Conservation (phyloP, 306 rosid genomes). For the Crataegus laevigata region DNA sequence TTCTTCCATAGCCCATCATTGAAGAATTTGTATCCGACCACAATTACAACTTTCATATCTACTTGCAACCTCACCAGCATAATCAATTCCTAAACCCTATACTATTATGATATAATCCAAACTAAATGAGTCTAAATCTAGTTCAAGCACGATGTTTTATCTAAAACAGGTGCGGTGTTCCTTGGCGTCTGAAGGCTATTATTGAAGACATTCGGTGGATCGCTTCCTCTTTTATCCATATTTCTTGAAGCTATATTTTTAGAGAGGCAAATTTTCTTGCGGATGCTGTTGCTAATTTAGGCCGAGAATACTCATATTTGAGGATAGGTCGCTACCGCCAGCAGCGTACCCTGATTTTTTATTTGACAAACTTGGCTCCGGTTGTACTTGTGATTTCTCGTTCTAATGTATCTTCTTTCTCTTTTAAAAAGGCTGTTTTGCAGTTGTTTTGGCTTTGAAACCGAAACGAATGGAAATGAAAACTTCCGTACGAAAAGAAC, state of each 20-base stretch:
- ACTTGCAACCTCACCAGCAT: background rate
- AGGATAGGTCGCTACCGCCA: too few relatives aligned
- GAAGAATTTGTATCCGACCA: background rate
- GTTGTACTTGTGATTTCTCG: background rate
- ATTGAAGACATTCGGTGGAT: background rate
- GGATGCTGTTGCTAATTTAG: too few relatives aligned
- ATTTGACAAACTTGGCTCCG: background rate
- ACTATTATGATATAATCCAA: background rate
- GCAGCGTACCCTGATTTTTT: background rate
- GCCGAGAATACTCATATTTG: too few relatives aligned
- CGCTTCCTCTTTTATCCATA: background rate
- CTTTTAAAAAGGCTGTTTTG: background rate
- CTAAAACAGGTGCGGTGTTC: background rate
- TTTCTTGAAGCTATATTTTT: background rate
- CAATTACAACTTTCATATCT: background rate
- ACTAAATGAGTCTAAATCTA: too few relatives aligned
- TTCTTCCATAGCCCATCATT: conserved; percentile 21
- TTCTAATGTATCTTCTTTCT: background rate
- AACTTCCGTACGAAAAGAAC: background rate
- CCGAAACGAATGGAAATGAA: background rate
- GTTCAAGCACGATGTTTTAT: too few relatives aligned
- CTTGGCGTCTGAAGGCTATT: background rate
- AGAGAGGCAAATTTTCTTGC: background rate
- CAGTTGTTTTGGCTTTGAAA: background rate
- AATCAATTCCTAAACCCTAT: background rate